These are phyloP conservation scores for Symbiodinium pilosum DNA, from an alignment of 73 alveolate species.

Conservation along the genomic window DNA sequence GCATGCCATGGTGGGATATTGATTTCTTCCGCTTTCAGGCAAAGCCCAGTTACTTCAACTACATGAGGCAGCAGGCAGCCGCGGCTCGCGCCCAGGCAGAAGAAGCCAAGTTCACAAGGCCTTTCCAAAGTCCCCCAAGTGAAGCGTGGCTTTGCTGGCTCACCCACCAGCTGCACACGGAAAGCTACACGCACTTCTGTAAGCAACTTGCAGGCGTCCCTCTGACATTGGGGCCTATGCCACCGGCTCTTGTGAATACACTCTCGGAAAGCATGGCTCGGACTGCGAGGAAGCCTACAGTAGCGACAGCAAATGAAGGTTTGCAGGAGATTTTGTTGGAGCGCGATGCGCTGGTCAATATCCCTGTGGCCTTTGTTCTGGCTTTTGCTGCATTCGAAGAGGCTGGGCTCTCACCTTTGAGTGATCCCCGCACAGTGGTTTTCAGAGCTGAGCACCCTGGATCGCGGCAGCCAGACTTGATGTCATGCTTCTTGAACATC, in stretches of 20 bases:
- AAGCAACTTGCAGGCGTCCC: neutral
- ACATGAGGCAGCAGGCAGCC: neutral
- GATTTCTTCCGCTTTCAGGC: neutral
- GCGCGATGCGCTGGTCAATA: slow-evolving; percentile 13
- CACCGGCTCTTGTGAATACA: neutral
- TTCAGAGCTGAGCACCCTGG: neutral
- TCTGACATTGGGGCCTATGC: slow-evolving; percentile 23
- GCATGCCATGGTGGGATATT: slow-evolving; percentile 56
- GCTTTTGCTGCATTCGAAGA: slow-evolving; percentile 44
- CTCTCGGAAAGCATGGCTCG: neutral
- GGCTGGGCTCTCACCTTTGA: slow-evolving; percentile 25
- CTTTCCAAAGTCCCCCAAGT: slow-evolving; percentile 35
- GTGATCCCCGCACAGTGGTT: slow-evolving; percentile 28
- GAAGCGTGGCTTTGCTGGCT: slow-evolving; percentile 74
- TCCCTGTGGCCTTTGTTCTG: slow-evolving; percentile 61
- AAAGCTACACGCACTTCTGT: neutral
- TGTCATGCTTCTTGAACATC: slow-evolving; percentile 3
- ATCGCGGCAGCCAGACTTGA: neutral
- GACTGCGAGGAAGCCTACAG: neutral
- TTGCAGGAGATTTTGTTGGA: neutral
- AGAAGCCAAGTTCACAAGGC: neutral
- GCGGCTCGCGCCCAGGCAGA: neutral
- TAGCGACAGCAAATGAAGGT: neutral
- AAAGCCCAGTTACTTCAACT: neutral
- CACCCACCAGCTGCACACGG: slow-evolving; percentile 58